Base-by-base conservation (phyloP, 306 rosid genomes). In the Coriaria nepalensis region DNA sequence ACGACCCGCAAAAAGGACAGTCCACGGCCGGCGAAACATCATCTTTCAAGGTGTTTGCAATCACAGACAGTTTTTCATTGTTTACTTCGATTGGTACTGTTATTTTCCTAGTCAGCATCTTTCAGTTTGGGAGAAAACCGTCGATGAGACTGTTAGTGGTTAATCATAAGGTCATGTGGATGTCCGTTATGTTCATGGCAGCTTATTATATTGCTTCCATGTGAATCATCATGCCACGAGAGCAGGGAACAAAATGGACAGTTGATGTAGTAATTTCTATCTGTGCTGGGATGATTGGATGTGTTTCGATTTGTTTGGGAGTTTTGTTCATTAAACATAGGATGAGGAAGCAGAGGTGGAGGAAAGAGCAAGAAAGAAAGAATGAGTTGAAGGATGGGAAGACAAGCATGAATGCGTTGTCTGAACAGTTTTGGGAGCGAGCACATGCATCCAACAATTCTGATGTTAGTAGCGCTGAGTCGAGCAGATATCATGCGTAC, bases 111-210 rank as follows among this genome's bases (percentile, higher is more conserved):
- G 85, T 83, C 33, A 83, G 88, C 49, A 68, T 83, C 65, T 76
- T 83, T 55, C 85, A 88, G 2, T 83, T 64, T 15, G 50, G 64
- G 40, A 74, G 77, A 53, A 83, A 73, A 37, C 45, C 79, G 29
- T 68, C 57, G 10, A 67, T 60, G 60, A 71, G 45, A 38, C 50
- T 79, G 9, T 39, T 79, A 64, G 55, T 42, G 13, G 43, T 76
- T 10, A 52, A 76, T 61, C 94, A 79, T 58, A 79, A 83, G 60
- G 67, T 64, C 40, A 71, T 79, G 85, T 76, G 87, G 94, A 52
- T 79, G 5, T 66, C 94, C 2, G 71, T 83, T 61, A 78, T 73
- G 20, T 74, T 77, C 71, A 77, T 77, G 76, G 76, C 73, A 8
- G 69, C 71, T 11, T 77, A 72, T 13, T 83, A 64, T 70, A 68